Conservation (phyloP, 2,329 filamentous ascomycete species). For the Myriangium duriaei region DNA sequence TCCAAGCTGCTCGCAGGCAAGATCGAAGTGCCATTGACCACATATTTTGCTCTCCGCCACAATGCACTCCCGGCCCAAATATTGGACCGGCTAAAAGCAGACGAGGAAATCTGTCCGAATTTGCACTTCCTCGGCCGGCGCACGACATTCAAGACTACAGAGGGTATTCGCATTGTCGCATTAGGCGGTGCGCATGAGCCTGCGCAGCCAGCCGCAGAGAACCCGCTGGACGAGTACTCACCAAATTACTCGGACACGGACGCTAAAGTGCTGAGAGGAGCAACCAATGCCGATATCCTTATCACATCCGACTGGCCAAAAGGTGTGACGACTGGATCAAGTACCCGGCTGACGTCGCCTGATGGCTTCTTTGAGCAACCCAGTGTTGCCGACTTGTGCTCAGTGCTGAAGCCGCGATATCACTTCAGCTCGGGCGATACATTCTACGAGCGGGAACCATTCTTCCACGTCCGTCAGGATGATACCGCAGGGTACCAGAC, state of each 20-base stretch:
- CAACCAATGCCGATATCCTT: constrained; percentile 71
- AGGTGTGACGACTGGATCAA: constrained; percentile 56
- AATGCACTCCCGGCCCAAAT: constrained; percentile 58
- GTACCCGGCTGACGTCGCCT: constrained; percentile 40
- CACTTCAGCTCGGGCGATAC: constrained; percentile 64
- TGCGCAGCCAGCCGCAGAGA: constrained; percentile 21
- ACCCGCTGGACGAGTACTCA: constrained; percentile 47
- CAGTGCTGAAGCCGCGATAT: constrained; percentile 75
- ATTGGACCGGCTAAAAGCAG: constrained; percentile 58
- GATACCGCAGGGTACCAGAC: constrained; percentile 45
- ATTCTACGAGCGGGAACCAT: constrained; percentile 87
- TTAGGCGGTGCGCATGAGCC: constrained; percentile 52
- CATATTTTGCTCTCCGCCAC: constrained; percentile 78
- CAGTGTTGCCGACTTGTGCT: constrained; percentile 65
- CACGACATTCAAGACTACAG: constrained; percentile 75
- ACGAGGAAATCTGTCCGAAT: constrained; percentile 72
- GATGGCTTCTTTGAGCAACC: constrained; percentile 38
- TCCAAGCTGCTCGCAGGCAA: constrained; percentile 57
- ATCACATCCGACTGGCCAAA: constrained; percentile 80
- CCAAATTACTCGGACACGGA: constrained; percentile 11
- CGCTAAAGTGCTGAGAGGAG: constrained; percentile 54
- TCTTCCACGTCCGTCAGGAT: constrained; percentile 53
- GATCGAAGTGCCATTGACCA: constrained; percentile 64
- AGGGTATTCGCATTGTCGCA: constrained; percentile 77
- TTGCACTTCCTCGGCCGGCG: constrained; percentile 81